Evolutionary conservation across 2,329 filamentous ascomycete genomes (phyloP).

Genomic region (Exophiala oligosperma): DNA sequence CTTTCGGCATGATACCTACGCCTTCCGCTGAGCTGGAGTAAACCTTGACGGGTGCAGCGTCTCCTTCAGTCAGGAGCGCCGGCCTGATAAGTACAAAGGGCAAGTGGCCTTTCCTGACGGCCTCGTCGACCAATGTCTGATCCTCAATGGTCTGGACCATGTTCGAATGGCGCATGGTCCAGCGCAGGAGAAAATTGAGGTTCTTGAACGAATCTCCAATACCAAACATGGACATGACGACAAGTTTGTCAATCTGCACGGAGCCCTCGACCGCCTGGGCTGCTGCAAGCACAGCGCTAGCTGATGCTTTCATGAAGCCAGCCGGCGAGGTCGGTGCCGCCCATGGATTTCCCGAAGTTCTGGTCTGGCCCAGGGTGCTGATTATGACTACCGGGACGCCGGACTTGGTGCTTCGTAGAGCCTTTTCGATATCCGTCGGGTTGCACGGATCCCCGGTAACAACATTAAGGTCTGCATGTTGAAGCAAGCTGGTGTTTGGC

Average conservation of each 20-base stretch:
- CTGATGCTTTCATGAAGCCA: constrained; percentile 47
- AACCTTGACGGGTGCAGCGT: constrained; percentile 38
- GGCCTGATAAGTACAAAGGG: constrained; percentile 50
- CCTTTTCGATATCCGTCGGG: constrained; percentile 24
- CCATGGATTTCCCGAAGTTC: constrained; percentile 51
- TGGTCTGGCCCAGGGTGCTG: constrained; percentile 51
- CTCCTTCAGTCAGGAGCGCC: constrained; percentile 44
- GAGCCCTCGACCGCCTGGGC: constrained; percentile 34
- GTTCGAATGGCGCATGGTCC: constrained; percentile 49
- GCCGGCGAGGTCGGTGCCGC: constrained; percentile 45
- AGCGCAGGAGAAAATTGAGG: constrained; percentile 43
- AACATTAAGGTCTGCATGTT: constrained; percentile 26
- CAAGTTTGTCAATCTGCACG: constrained; percentile 43
- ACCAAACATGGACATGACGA: constrained; percentile 55
- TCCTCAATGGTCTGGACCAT: constrained; percentile 51
- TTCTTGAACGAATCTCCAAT: constrained; percentile 47
- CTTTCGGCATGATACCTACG: constrained; percentile 41
- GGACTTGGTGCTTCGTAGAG: neutral
- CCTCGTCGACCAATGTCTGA: constrained; percentile 48
- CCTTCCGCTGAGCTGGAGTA: constrained; percentile 47
- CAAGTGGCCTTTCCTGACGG: constrained; percentile 39
- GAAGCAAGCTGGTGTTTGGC: constrained; percentile 26
- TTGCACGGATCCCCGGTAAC: constrained; percentile 30
- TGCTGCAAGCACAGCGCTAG: constrained; percentile 11
- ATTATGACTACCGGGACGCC: constrained; percentile 42